Conservation (phyloP, 2,329 filamentous ascomycete species). For the Albophoma yamanashiensis region DNA sequence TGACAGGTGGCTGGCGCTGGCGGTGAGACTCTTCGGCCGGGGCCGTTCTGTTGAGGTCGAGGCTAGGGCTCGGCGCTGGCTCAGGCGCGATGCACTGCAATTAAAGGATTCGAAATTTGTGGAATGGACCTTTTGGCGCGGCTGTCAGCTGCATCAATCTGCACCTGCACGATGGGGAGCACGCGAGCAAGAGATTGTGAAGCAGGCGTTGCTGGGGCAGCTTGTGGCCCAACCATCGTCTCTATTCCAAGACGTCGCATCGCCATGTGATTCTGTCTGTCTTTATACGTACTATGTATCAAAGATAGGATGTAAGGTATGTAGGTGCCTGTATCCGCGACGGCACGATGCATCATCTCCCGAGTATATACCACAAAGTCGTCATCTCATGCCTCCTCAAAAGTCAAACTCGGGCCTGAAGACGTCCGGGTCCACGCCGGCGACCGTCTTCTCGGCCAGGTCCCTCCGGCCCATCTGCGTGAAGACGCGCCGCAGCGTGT, state of each 20-base stretch:
- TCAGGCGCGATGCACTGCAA: background rate
- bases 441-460: constrained; percentile 75
- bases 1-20: background rate
- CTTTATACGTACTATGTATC: background rate
- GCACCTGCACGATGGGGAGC: background rate
- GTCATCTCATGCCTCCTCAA: constrained; percentile 15
- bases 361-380: background rate
- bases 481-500: constrained; percentile 90
- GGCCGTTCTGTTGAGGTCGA: background rate
- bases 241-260: background rate
- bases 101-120: no score
- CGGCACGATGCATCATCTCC: background rate
- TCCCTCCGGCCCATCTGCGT: constrained; percentile 89
- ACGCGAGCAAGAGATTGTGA: background rate
- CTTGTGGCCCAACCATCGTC: background rate
- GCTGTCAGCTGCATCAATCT: background rate
- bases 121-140: background rate
- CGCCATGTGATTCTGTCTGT: background rate
- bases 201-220: background rate
- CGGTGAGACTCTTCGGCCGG: background rate
- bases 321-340: background rate
- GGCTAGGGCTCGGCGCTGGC: background rate
- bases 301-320: background rate
- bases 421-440: constrained; percentile 80
- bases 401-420: constrained; percentile 92